Percentiles rank a stretch among this genome's conserved stretches.
Conservation (phyloP, 331 rosid species). For the Pyracantha coccinea region DNA sequence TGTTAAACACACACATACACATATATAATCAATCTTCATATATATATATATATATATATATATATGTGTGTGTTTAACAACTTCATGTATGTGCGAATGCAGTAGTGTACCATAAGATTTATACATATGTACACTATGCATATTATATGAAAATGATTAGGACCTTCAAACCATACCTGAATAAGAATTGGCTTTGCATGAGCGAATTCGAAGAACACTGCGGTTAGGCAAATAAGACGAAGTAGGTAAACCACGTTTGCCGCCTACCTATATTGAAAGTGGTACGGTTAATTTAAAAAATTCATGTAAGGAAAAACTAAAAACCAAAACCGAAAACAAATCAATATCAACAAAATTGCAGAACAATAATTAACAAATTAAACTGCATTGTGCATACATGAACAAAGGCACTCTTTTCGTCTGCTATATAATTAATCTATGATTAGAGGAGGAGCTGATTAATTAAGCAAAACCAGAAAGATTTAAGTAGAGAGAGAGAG, state of each 20-base stretch:
- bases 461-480: not conserved
- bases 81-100: too few species aligned
- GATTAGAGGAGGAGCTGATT: not conserved
- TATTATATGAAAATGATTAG: not conserved
- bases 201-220: not conserved
- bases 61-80: too few species aligned
- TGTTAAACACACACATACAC: not conserved
- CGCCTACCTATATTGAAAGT: not conserved
- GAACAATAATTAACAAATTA: not conserved
- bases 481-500: not conserved
- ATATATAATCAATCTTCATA: not conserved
- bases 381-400: not conserved
- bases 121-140: not conserved
- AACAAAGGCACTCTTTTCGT: not conserved
- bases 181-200: not conserved
- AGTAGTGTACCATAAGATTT: too few species aligned
- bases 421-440: not conserved
- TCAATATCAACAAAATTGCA: not conserved
- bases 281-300: not conserved
- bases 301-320: not conserved
- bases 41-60: too few species aligned
- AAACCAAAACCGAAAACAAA: not conserved
- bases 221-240: not conserved
- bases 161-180: constrained; percentile 3
- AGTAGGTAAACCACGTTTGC: constrained; percentile 6